Conservation (phyloP, 2,329 filamentous ascomycete genomes). For the Daldinia eschscholtzii region DNA sequence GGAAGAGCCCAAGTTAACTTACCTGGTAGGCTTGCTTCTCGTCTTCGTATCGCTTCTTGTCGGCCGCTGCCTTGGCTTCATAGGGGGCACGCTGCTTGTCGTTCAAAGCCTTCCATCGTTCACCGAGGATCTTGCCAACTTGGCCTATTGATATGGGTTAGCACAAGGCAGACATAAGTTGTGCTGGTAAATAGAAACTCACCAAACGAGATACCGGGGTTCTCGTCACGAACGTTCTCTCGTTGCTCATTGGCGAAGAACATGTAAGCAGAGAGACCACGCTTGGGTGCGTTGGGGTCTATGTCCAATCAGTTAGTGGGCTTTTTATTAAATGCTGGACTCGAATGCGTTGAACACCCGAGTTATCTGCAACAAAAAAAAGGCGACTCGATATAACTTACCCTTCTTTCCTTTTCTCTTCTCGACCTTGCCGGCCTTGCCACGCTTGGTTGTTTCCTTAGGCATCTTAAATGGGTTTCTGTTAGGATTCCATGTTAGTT, state of each 20-base stretch:
- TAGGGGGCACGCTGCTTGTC: slow-evolving; percentile 95
- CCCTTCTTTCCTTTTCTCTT: slow-evolving; percentile 72
- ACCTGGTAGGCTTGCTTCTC: slow-evolving; percentile 96
- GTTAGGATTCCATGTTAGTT: slow-evolving; percentile 46
- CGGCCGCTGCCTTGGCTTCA: slow-evolving; percentile 93
- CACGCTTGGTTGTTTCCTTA: slow-evolving; percentile 69
- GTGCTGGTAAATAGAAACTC: slow-evolving; percentile 51
- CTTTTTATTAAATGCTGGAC: not conserved
- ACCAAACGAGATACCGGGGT: slow-evolving; percentile 97
- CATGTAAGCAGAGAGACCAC: slow-evolving; percentile 99
- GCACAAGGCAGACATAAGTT: not conserved
- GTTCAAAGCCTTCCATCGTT: slow-evolving; percentile 97
- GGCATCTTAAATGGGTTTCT: slow-evolving; percentile 64
- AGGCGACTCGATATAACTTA: slow-evolving; percentile 52
- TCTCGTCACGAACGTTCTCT: slow-evolving; percentile 97
- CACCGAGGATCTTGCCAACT: slow-evolving; percentile 97
- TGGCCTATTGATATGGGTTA: slow-evolving; percentile 70
- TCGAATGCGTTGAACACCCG: not conserved
- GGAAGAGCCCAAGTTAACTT: slow-evolving; percentile 56
- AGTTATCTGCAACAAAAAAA: not conserved
- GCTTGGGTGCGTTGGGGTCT: slow-evolving; percentile 99
- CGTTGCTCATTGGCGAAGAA: slow-evolving; percentile 99
- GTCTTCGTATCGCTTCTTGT: slow-evolving; percentile 99
- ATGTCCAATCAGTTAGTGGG: slow-evolving; percentile 35
- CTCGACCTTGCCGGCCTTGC: slow-evolving; percentile 63